Evolutionary conservation across 495 filamentous ascomycete species (phyloP).

Genomic region (Trypethelium eluteriae): DNA sequence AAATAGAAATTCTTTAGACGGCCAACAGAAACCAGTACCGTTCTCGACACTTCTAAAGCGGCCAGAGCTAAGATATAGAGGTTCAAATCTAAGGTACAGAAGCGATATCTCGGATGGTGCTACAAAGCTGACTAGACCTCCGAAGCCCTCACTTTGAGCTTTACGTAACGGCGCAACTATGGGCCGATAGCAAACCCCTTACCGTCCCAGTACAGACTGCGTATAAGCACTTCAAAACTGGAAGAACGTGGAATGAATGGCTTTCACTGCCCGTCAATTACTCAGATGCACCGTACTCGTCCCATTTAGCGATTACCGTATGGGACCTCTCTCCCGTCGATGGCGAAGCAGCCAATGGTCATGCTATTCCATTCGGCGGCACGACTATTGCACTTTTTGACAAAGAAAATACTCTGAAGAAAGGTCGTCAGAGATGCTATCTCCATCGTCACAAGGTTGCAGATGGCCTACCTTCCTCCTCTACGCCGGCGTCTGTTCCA

Average conservation of each 20-base stretch:
- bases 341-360: constrained; percentile 53
- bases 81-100: constrained; percentile 59
- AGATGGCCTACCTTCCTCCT: constrained; percentile 74
- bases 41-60: constrained; percentile 69
- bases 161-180: constrained; percentile 85
- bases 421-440: constrained; percentile 85
- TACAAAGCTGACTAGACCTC: constrained; percentile 8
- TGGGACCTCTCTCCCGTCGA: constrained; percentile 87
- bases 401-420: constrained; percentile 77
- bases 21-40: constrained; percentile 67
- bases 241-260: constrained; percentile 93
- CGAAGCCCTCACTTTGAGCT: constrained; percentile 63
- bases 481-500: constrained; percentile 60
- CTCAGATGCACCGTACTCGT: constrained; percentile 64
- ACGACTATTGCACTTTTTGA: constrained; percentile 89
- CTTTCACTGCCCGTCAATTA: constrained; percentile 77
- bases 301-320: constrained; percentile 84
- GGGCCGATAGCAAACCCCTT: constrained; percentile 90
- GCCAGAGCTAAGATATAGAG: constrained; percentile 74
- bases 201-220: constrained; percentile 86
- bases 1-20: constrained; percentile 73
- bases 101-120: constrained; percentile 10
- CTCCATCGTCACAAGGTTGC: constrained; percentile 74
- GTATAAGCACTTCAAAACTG: constrained; percentile 77
- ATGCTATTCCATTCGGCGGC: constrained; percentile 86